A percentile compares a stretch with the other conserved stretches of the same genome.
phyloP scores from a whole-genome alignment of 1,284 basidiomycete species.

The Rugosomyces carneus region DNA sequence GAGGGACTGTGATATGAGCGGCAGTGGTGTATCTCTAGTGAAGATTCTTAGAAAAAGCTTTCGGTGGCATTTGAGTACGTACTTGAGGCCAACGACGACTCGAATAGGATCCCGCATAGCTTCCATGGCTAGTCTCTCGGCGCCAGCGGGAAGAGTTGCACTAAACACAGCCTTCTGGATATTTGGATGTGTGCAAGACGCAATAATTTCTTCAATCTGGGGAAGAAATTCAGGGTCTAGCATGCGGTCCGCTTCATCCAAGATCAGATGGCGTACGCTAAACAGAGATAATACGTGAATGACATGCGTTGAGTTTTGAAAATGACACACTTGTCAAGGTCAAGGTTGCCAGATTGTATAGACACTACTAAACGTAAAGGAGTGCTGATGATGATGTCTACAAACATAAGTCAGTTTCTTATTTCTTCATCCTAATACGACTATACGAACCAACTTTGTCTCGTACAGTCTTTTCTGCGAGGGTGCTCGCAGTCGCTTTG shows the following conservation, averaged over 20 bases:
- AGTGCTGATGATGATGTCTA: constrained; percentile 80
- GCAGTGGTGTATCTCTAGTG: constrained; percentile 79
- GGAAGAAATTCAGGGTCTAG: constrained; percentile 84
- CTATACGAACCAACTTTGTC: constrained; percentile 65
- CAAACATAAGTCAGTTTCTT: constrained; percentile 3
- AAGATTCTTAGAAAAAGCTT: constrained; percentile 3
- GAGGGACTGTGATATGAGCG: constrained; percentile 79
- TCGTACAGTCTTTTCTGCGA: constrained; percentile 60
- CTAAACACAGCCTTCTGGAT: constrained; percentile 91
- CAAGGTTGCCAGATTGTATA: constrained; percentile 60
- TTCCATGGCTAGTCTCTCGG: constrained; percentile 82
- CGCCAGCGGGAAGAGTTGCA: constrained; percentile 87
- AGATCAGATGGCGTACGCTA: constrained; percentile 77
- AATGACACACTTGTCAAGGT: constrained; percentile 61
- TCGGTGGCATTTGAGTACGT: constrained; percentile 3
- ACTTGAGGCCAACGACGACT: constrained; percentile 94
- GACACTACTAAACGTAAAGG: constrained; percentile 74
- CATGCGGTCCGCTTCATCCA: constrained; percentile 91
- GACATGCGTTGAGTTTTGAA: neutral
- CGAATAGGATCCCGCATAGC: constrained; percentile 83
- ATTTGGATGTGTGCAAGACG: constrained; percentile 67
- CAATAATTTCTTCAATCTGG: constrained; percentile 87
- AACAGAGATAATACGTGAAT: constrained; percentile 11
- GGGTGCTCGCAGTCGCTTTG: constrained; percentile 75
- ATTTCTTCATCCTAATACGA: neutral